Conservation (phyloP, 306 rosid species). For the Ormosia emarginata region DNA sequence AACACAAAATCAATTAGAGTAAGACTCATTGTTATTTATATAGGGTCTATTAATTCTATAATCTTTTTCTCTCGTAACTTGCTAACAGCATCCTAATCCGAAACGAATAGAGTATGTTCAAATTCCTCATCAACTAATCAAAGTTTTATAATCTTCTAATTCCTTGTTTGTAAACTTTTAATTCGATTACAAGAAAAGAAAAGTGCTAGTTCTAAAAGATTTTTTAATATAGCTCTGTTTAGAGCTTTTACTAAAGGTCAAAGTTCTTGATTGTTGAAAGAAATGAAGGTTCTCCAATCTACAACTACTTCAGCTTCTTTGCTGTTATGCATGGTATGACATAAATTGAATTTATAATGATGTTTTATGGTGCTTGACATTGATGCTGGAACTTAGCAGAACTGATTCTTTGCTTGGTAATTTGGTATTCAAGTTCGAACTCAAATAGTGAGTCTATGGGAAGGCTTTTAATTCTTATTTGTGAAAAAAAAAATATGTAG, state of each 20-base stretch:
- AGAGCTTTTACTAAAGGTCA: neutral
- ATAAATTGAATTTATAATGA: neutral
- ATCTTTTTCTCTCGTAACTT: too few species aligned
- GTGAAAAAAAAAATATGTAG: neutral
- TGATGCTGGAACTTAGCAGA: neutral
- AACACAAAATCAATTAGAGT: too few species aligned
- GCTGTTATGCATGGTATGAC: neutral
- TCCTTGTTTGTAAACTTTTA: conserved; percentile 3
- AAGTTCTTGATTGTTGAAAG: conserved; percentile 15
- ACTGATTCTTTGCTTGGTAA: neutral
- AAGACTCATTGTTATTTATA: too few species aligned
- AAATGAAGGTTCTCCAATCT: conserved; percentile 22
- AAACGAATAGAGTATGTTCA: neutral
- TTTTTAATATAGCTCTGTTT: neutral
- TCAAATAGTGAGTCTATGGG: neutral
- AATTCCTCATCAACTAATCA: neutral
- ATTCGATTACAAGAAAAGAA: conserved; percentile 13
- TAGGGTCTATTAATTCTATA: too few species aligned
- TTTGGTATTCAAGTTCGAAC: neutral
- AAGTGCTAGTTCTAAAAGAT: neutral
- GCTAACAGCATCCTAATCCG: too few species aligned
- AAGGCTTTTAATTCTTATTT: neutral
- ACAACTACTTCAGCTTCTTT: neutral
- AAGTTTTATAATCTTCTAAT: neutral
- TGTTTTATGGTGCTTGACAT: neutral